A percentile compares a stretch with the other conserved stretches of the same genome.
Conservation (phyloP, 2,329 filamentous ascomycete genomes). For the Pyricularia grisea region DNA sequence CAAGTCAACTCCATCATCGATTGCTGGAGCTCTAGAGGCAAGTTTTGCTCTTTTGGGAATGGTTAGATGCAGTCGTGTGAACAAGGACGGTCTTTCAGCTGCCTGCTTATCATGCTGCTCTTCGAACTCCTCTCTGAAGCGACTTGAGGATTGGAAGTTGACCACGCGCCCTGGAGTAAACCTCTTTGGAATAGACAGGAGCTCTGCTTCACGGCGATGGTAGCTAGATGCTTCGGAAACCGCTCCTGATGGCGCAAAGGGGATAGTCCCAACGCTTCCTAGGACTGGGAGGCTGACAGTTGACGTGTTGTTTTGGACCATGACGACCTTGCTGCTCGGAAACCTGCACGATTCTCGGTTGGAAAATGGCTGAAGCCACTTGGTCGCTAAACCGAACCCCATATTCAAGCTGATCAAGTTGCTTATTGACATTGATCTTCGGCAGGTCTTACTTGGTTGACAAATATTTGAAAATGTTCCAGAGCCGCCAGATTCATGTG, state of each 20-base stretch:
- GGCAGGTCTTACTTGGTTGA: not conserved
- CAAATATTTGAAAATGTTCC: not conserved
- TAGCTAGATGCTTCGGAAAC: constrained; percentile 28
- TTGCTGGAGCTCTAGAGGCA: constrained; percentile 11
- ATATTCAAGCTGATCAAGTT: not conserved
- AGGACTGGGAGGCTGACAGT: not conserved
- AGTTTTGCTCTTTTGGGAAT: constrained; percentile 21
- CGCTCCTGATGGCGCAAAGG: not conserved
- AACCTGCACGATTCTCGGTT: not conserved
- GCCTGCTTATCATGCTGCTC: constrained; percentile 9
- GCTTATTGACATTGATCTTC: not conserved
- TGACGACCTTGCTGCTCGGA: too few species aligned
- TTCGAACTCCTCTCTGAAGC: constrained; percentile 31
- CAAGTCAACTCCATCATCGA: not conserved
- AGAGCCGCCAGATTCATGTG: not conserved
- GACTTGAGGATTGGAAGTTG: constrained; percentile 22
- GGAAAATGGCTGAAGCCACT: not conserved
- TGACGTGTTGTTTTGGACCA: not conserved
- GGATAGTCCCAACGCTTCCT: not conserved
- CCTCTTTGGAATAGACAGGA: constrained; percentile 28
- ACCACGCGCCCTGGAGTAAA: constrained; percentile 24
- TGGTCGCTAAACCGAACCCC: not conserved
- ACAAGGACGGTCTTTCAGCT: constrained; percentile 19
- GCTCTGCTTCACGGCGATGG: constrained; percentile 26
- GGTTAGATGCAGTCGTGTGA: constrained; percentile 24